Evolutionary conservation across 2,329 filamentous ascomycete species (phyloP), one percentile per base, ranked within the genome.

Genomic region (Myriangium duriaei): DNA sequence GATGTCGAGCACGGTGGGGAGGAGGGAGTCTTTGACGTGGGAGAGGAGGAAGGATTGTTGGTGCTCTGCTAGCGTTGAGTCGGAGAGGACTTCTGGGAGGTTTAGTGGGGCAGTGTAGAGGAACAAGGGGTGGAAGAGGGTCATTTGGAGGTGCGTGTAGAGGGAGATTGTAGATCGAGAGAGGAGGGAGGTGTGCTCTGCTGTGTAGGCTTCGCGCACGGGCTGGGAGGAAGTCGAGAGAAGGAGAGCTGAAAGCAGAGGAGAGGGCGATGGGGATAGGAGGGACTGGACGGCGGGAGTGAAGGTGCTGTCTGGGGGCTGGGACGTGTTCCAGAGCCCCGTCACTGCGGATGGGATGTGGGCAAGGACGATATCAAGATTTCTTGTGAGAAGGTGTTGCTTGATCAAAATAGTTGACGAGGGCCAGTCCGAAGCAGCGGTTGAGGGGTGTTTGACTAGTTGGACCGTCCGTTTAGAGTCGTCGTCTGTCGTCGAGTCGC

Each of bases 71-170:
- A 57, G 42, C 3, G 47, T 45, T 2, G 43, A 17, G 16, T 56
- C 53, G n/a, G 39, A 14, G 36, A 18, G 18, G 18, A 49, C 44
- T n/a, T n/a, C n/a, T n/a, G n/a, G n/a, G 15, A 33, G 42, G n/a
- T 46, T 32, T 11, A 52, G 35, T 4, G 51, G 48, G 11, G 42
- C 42, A 2, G 44, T 40, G 41, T 54, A 54, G 16, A 55, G 49
- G 11, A 46, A 42, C 2, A 54, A 29, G 6, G 53, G 52, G 6
- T 30, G 34, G 33, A 51, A 40, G 14, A 54, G 41, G 12, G 38
- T 26, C 4, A 32, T 26, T 18, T 42, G 39, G 26, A 51, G 17
- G 4, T 26, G 11, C 11, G 7, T 11, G 7, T 30, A 30, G 11
- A 39, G 17, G 17, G 3, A 6, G 10, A 9, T 16, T 16, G 13